Evolutionary conservation across 2,329 filamentous ascomycete species (phyloP), one percentile per base, ranked within the genome.

Genomic region (Sporothrix euskadiensis): DNA sequence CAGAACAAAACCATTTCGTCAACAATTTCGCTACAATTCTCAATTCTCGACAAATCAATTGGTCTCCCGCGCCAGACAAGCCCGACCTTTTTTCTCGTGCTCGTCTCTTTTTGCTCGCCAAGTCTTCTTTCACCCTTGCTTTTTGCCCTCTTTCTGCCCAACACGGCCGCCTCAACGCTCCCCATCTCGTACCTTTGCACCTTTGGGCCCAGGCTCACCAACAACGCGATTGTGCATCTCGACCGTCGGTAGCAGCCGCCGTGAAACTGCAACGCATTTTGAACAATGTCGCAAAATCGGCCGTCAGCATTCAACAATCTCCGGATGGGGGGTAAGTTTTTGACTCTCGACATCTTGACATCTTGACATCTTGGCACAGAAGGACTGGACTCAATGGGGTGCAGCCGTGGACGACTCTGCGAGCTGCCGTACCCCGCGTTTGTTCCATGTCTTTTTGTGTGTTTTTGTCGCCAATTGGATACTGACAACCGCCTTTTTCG

Each of bases 241-340:
- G 75, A 75, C 68, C 66, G 22, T 26, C 76, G 73, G 71, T 76
- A 78, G 65, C 78, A 77, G 76, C 80, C 79, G 75, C 65, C 69
- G 70, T 49, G 61, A 39, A 71, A 57, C 61, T 68, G 61, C 61
- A 66, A 75, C 76, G 71, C 73, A 65, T 75, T 54, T 32, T 69
- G 74, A 73, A 84, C 78, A 54, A 97, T 97, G 94, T 94, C 93
- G 87, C 91, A 94, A 85, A 96, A 91, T 86, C 89, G 94, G 87
- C 92, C 94, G 83, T 92, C 93, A 88, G 91, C 94, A 81, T 97
- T 98, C 85, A 89, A 87, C 81, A 88, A 85, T 80, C 82, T 98
- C 87, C 93, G 95, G 86, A 98, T 98, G 94, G 96, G 95, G 90
- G 96, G 95, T 98, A 88, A 91, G 93, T 49, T 76, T 10, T 49